Base-by-base conservation (phyloP, 768 basidiomycete genomes). In the Flagelloscypha sp. region DNA sequence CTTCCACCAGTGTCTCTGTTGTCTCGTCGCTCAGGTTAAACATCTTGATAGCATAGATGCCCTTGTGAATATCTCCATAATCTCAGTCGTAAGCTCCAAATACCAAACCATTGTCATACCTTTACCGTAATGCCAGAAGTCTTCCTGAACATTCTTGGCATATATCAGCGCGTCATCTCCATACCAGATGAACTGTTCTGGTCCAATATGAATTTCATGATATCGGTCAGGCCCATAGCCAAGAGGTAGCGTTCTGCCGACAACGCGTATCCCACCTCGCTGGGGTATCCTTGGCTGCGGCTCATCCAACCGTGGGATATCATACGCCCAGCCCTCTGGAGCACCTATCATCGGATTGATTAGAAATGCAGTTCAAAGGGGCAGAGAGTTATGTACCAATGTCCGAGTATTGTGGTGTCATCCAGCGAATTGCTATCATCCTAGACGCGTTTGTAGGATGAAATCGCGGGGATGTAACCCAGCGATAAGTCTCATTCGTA, bases 401-500 rank as follows among this genome's bases (percentile, higher is more conserved):
- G n/a, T n/a, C n/a, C n/a, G n/a, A n/a, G n/a, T n/a, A n/a, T n/a
- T n/a, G n/a, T n/a, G n/a, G n/a, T n/a, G n/a, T n/a, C n/a, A n/a
- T n/a, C n/a, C n/a, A n/a, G n/a, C n/a, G 84, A 8, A 81, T 84
- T n/a, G 81, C 79, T 35, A 84, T 58, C 12, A 84, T 54, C 44
- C 66, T 75, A 20, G 54, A 45, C 1, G 78, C 78, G 7, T 72
- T 74, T 3, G n/a, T n/a, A n/a, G 80, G 76, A 47, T 85, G 79
- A 63, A 80, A 84, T 29, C 77, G 72, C 5, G 79, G 65, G 38
- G 83, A 82, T 18, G 73, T 72, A 4, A 84, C 66, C 69, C 70
- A 81, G 49, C 81, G 68, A 44, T 72, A 84, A 0, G 83, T 84
- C 51, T 84, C 82, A 45, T 84, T 84, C 4, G 82, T 83, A 30